These are phyloP conservation scores for Alopecurus myosuroides DNA, from an alignment of 176 grass and related monocot species.

Conservation along the genomic window DNA sequence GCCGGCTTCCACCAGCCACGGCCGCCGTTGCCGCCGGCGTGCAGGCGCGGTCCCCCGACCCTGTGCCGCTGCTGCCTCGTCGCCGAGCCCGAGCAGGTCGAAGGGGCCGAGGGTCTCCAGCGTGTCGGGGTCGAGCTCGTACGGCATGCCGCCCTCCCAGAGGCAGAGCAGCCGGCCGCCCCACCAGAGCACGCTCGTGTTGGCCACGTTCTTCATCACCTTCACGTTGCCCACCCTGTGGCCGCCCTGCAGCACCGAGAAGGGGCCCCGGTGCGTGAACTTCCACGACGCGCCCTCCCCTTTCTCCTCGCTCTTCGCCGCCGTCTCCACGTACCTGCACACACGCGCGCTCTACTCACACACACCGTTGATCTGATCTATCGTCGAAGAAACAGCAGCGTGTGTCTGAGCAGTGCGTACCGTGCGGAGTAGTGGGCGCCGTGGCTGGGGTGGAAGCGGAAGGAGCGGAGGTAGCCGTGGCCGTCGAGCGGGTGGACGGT, in stretches of 20 bases:
- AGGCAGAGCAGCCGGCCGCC: slow-evolving; percentile 71
- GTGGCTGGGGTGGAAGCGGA: slow-evolving; percentile 41
- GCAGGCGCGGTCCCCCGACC: background rate
- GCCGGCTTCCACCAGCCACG: slow-evolving; percentile 34
- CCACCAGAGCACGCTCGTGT: slow-evolving; percentile 86
- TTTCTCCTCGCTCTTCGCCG: slow-evolving; percentile 75
- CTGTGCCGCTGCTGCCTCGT: background rate
- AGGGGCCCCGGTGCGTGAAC: slow-evolving; percentile 94
- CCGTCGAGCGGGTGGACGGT: slow-evolving; percentile 96
- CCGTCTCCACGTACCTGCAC: slow-evolving; percentile 71
- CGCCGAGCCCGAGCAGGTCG: slow-evolving; percentile 34
- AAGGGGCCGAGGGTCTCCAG: slow-evolving; percentile 65
- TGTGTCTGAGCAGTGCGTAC: slow-evolving; percentile 15
- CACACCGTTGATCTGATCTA: background rate
- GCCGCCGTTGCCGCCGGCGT: background rate
- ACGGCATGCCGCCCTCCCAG: slow-evolving; percentile 90
- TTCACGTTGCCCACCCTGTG: slow-evolving; percentile 75
- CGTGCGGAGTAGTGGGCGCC: slow-evolving; percentile 56
- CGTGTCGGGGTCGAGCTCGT: slow-evolving; percentile 65
- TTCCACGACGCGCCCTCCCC: slow-evolving; percentile 39
- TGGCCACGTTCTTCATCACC: slow-evolving; percentile 99
- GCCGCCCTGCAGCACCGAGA: slow-evolving; percentile 79
- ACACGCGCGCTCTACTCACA: background rate
- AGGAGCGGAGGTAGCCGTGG: slow-evolving; percentile 92
- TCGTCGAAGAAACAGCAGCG: background rate